Base-by-base conservation (phyloP, 2,329 filamentous ascomycete species). In the Ciborinia camelliae region DNA sequence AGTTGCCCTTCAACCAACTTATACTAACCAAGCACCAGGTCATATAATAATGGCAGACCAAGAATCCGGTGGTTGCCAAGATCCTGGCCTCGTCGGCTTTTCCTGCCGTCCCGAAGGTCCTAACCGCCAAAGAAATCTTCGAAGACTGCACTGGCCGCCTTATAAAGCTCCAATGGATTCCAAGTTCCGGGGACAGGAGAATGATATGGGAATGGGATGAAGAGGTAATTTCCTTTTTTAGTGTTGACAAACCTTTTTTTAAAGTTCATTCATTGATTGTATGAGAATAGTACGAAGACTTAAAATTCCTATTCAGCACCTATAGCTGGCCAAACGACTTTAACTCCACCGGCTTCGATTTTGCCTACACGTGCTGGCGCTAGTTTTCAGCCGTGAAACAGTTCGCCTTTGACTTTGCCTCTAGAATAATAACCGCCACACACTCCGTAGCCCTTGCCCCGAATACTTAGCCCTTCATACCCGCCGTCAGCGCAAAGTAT, bases 101-200 rank as follows among this genome's bases (percentile, higher is more conserved):
- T n/a, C 23, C 8, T 3, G 12, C 20, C 20, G 9, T 12, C 7
- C 12, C 14, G n/a, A 7, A 39, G 20, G 61, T 28, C 23, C 10
- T 15, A 57, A 47, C 18, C 41, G 66, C 64, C 3, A 60, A n/a
- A 20, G 58, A 66, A 10, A 18, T 68, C 2, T 63, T 68, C 18
- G 59, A 50, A 20, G 62, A 66, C 47, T 67, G 63, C 53, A 65
- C 50, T 4, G 64, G 60, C 20, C 32, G 59, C 1, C 52, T 66
- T 14, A 50, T 54, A 45, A 69, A 58, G 8, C 39, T 69, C 10
- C 41, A 69, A 57, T 69, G 67, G 64, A 66, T 66, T 18, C 64
- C 67, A 14, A 50, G 47, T 15, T 43, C 37, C 15, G 41, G 30
- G 10, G 12, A 35, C n/a, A 18, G 30, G 14, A 47, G 3, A n/a